Evolutionary conservation across 179 eudicot species (phyloP).

Genomic region (Silene coronaria): DNA sequence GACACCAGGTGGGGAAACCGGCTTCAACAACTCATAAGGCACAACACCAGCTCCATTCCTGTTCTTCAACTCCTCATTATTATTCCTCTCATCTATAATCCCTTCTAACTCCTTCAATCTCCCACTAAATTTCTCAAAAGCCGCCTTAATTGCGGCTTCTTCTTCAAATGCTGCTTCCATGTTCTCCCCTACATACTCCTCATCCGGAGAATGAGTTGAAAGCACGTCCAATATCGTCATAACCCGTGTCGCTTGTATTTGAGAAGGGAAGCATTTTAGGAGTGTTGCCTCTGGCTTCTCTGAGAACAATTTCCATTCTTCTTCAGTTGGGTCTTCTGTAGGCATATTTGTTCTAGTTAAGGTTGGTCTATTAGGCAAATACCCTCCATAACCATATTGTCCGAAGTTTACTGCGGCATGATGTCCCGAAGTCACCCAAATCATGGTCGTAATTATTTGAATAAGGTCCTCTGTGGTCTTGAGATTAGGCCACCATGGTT

Average conservation of each 20-base stretch:
- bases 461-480: conserved; percentile 24
- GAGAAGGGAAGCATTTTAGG: conserved; percentile 45
- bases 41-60: conserved; percentile 59
- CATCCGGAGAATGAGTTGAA: conserved; percentile 56
- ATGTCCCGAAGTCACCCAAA: conserved; percentile 65
- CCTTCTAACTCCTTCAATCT: conserved; percentile 42
- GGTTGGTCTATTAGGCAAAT: conserved; percentile 54
- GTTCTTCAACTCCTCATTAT: conserved; percentile 31
- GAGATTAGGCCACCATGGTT: conserved; percentile 1
- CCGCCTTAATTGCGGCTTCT: conserved; percentile 28
- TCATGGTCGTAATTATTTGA: conserved; percentile 42
- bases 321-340: conserved; percentile 34
- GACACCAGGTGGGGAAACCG: conserved; percentile 47
- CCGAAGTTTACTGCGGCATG: conserved; percentile 75
- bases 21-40: conserved; percentile 56
- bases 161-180: conserved; percentile 43
- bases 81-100: conserved; percentile 47
- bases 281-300: conserved; percentile 32
- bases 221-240: conserved; percentile 48
- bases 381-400: conserved; percentile 50
- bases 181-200: conserved; percentile 54
- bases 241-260: conserved; percentile 39
- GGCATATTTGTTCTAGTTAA: conserved; percentile 52
- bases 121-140: conserved; percentile 21
- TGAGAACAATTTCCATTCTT: conserved; percentile 25